Evolutionary conservation across 1,284 basidiomycete species (phyloP), one percentile per base, ranked within the genome.

Genomic region (Somion occarium): DNA sequence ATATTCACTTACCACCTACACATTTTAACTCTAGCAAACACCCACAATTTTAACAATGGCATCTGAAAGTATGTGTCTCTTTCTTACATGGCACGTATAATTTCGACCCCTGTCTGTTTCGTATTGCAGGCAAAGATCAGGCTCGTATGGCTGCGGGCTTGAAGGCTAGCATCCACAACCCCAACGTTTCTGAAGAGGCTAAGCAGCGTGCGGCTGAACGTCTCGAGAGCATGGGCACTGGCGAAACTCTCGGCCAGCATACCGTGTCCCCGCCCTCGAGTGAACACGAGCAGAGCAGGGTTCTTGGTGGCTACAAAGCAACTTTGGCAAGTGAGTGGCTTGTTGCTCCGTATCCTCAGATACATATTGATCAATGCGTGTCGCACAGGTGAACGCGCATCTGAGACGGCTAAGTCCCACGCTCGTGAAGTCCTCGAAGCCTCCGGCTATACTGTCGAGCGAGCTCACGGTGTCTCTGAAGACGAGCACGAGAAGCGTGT

Each of bases 121-220:
- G 34, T n/a, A 9, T 37, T 37, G 34, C 22, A 61, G 61, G 59
- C 46, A 72, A 72, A 60, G 64, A 75, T 50, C 56, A 67, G 18
- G 49, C 63, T 15, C 73, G 71, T 58, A 74, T 80, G 49, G 73
- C 70, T 30, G 76, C 74, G 0, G 78, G 81, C 43, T 69, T 80
- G 59, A 81, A 80, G 60, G 76, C 79, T n/a, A 69, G 78, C 19
- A 68, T 81, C 15, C 62, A 71, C 53, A 80, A 81, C 59, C 78
- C 77, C 15, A 70, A 75, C 51, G 76, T 80, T 39, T 77, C 77
- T 3, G 67, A 71, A 1, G 72, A 73, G 53, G 80, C 80, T 2
- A 79, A 78, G 61, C 63, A 68, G 46, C 68, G 70, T 30, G 79
- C 80, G 2, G 62, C 64, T 38, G 64, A 73, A 44, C 68, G 68